Evolutionary conservation across 345 rosid genomes (phyloP), one percentile per base, ranked within the genome.

Genomic region (Eucalyptus albens): DNA sequence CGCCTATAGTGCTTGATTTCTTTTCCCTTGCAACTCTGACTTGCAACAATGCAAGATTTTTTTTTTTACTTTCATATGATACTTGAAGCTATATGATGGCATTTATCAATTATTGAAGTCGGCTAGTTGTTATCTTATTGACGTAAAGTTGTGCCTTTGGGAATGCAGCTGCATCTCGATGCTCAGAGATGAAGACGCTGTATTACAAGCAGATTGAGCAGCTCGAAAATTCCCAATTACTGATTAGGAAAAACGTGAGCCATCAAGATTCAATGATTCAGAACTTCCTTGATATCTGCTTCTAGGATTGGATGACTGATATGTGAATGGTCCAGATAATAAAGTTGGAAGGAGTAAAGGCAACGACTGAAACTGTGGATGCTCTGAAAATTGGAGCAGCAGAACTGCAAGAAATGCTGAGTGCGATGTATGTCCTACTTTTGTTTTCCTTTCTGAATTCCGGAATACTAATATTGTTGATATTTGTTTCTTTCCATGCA

Each of bases 361-460:
- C 99, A 86, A 98, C 95, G 6, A 97, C 99, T 0, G 99, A 98
- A 90, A 97, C 98, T 60, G 99, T 96, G 24, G 99, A 98, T 95
- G 99, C 98, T 44, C 92, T 98, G 92, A 92, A 98, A 91, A 96
- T 94, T 87, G 99, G 98, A 89, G 99, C 95, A 87, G 50, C 94
- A 90, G 95, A 97, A 16, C 95, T 97, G 98, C 93, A 97, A 94
- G 93, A 96, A 42, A 97, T 98, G 98, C 97, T 94, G 94, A 90
- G 98, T 95, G n/a, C n/a, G 88, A 96, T 93, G 99, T 96, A 92
- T 31, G 97, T 94, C 14, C 27, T 31, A 87, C 44, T 77, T 88
- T 86, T 67, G 31, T 60, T 42, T 81, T 26, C 45, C 67, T 44
- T 55, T 45, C 62, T 45, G 53, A n/a, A 3, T 50, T 13, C 12